Base-by-base conservation (phyloP, 1,139 yeast species). In the Yamadazyma sp. region DNA sequence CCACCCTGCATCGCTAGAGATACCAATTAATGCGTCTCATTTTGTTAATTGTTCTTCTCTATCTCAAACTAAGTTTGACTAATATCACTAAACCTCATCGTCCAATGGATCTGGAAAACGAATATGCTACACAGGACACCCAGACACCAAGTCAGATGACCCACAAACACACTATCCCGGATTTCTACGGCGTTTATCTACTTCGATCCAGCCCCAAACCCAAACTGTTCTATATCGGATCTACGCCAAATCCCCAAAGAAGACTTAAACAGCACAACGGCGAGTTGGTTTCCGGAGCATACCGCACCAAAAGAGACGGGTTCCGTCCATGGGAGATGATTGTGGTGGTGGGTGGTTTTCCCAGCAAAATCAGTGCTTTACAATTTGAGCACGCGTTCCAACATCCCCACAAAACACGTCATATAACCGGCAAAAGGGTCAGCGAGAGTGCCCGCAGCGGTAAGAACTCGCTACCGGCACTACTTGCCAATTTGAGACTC, bases 301-400 rank as follows among this genome's bases (percentile, higher is more conserved):
- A 64, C 51, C 61, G 78, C 31, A 86, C 95, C 0, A 78, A 70
- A 43, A 59, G 67, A 31, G 55, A 57, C 17, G 80, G 79, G 0
- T 70, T 65, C 29, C 58, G 90, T 34, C 95, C 95, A 0, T 86
- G 95, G 95, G 74, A 73, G 40, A 79, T 83, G 82, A 59, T 73
- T 0, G 47, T 76, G 33, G 53, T 81, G 3, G 82, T 86, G 0
- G 65, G 81, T 48, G 89, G 90, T 8, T 86, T 86, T 53, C 88
- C 88, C 1, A 77, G 80, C n/a, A 77, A 76, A 45, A 69, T 82
- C 3, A 61, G 82, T 5, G 95, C 95, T 0, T 59, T 86, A 38
- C 90, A 84, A 55, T 79, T 79, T 53, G 83, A 82, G 50, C 87
- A 83, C 57, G 90, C 94, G 1, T 80, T 86, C 77, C 95, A 86